phyloP scores from a whole-genome alignment of 1,284 basidiomycete species.

The Ganoderma lingzhi region DNA sequence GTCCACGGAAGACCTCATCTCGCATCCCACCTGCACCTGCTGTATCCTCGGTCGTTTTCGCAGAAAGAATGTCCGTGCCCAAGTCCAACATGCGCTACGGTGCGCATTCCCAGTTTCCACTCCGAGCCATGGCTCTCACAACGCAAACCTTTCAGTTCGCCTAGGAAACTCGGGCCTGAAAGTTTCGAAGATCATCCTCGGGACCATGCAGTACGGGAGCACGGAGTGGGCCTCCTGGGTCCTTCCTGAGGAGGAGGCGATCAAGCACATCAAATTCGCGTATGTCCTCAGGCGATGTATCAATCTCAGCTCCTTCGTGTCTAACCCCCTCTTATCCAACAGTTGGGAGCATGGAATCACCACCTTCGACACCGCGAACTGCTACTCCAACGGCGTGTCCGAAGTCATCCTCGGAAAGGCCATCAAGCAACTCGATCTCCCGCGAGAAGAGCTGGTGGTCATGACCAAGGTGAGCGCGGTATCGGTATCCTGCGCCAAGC shows the following conservation, averaged over 20 bases:
- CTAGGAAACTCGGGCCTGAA: constrained; percentile 58
- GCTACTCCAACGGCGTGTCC: constrained; percentile 63
- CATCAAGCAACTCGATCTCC: constrained; percentile 75
- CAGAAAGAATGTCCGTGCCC: background rate
- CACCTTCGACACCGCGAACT: constrained; percentile 59
- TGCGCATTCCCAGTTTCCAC: background rate
- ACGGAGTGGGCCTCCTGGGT: constrained; percentile 48
- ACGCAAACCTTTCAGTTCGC: constrained; percentile 40
- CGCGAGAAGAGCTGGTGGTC: constrained; percentile 81
- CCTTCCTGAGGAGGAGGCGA: constrained; percentile 50
- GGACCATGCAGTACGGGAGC: constrained; percentile 52
- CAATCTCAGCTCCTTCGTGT: background rate
- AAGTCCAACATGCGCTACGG: constrained; percentile 1
- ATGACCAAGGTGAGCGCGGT: constrained; percentile 71
- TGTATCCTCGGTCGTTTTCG: background rate
- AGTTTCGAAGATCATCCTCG: constrained; percentile 52
- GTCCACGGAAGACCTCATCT: background rate
- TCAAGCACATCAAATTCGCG: constrained; percentile 49
- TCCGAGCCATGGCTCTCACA: background rate
- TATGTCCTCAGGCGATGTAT: constrained; percentile 25
- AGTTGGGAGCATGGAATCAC: constrained; percentile 53
- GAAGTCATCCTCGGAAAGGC: constrained; percentile 84
- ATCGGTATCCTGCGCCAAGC: background rate
- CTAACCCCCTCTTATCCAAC: background rate
- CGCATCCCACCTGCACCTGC: background rate